Evolutionary conservation across 108 stramenopile genomes (phyloP).

Genomic region (Skeletonema grethae): DNA sequence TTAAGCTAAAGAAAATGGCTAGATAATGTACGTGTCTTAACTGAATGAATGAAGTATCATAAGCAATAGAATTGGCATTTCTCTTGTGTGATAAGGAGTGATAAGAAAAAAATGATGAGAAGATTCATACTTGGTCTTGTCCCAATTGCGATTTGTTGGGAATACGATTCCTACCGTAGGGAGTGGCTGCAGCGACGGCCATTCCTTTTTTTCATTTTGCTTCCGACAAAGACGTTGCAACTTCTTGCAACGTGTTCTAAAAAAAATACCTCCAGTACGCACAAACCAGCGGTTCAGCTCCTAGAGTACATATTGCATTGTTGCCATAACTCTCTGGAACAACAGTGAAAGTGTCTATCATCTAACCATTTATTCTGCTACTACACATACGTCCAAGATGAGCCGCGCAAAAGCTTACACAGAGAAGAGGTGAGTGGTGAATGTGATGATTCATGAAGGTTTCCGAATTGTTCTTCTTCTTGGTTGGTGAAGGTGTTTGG

Average conservation of each 20-base stretch:
- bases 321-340: background rate
- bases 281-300: background rate
- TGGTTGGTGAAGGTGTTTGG: background rate
- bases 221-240: background rate
- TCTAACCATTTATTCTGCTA: background rate
- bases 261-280: background rate
- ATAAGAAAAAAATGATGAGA: too few species aligned
- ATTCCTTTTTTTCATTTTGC: background rate
- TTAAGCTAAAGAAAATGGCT: background rate
- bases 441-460: background rate
- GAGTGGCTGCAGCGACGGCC: background rate
- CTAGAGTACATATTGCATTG: background rate
- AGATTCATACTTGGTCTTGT: background rate
- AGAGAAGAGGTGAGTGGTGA: background rate
- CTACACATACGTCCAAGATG: background rate
- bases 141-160: background rate
- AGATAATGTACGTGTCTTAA: too few species aligned
- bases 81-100: too few species aligned
- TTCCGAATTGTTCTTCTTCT: background rate
- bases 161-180: background rate
- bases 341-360: background rate
- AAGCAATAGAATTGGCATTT: too few species aligned
- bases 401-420: slow-evolving; percentile 5
- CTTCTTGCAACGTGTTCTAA: background rate
- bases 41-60: too few species aligned